phyloP scores from a whole-genome alignment of 2,329 filamentous ascomycete species.

The Chrysoporthe austroafricana region DNA sequence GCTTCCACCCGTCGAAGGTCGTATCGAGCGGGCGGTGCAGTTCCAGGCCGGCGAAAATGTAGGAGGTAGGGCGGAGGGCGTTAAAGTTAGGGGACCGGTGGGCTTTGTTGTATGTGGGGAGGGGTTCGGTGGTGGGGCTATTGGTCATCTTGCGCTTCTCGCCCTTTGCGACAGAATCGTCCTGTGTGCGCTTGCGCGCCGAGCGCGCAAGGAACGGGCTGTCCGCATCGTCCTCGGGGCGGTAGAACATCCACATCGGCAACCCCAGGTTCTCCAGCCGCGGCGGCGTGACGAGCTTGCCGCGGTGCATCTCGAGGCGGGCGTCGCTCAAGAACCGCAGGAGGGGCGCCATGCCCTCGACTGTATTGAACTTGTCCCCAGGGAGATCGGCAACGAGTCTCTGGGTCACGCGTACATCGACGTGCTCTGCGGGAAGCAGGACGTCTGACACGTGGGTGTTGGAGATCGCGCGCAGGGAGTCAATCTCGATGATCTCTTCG shows the following conservation, averaged over 20 bases:
- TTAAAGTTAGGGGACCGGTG: constrained; percentile 11
- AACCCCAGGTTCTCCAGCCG: constrained; percentile 33
- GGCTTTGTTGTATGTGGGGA: constrained; percentile 1
- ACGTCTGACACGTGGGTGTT: constrained; percentile 46
- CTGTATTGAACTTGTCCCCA: constrained; percentile 32
- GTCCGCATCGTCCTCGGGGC: constrained; percentile 3
- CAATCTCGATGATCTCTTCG: constrained; percentile 37
- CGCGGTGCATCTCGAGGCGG: constrained; percentile 50
- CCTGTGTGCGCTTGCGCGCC: neutral
- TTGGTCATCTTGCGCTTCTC: neutral
- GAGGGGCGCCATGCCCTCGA: constrained; percentile 39
- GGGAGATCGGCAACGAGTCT: constrained; percentile 39
- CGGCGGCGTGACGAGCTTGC: constrained; percentile 54
- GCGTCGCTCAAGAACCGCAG: constrained; percentile 49
- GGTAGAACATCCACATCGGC: constrained; percentile 31
- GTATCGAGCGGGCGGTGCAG: constrained; percentile 51
- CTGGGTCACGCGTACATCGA: constrained; percentile 55
- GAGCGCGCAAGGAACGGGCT: neutral
- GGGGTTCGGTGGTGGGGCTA: neutral
- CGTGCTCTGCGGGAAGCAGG: constrained; percentile 48
- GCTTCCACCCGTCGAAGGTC: constrained; percentile 47
- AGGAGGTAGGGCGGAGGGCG: constrained; percentile 31
- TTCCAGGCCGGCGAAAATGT: constrained; percentile 56
- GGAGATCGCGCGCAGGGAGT: constrained; percentile 44
- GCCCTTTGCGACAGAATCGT: neutral